Conservation (phyloP, 495 filamentous ascomycete species). For the Daldinia bambusicola region DNA sequence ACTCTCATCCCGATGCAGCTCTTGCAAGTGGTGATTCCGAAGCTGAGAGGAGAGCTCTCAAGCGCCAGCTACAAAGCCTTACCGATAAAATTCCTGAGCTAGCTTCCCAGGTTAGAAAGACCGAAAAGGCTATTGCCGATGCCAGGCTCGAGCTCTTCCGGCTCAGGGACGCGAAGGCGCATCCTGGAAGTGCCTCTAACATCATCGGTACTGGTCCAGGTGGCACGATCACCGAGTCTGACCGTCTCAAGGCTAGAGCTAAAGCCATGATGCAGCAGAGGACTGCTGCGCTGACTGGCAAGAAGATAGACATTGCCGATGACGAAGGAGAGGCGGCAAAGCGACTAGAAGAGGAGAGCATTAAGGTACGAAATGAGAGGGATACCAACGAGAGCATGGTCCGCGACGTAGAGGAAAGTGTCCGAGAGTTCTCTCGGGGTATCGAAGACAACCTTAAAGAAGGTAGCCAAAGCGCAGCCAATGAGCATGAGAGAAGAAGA, state of each 20-base stretch:
- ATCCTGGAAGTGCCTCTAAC: slow-evolving; percentile 82
- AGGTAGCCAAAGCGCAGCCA: slow-evolving; percentile 69
- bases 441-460: slow-evolving; percentile 90
- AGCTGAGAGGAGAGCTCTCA: slow-evolving; percentile 84
- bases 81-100: slow-evolving; percentile 92
- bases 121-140: slow-evolving; percentile 92
- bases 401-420: slow-evolving; percentile 94
- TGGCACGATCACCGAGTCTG: slow-evolving; percentile 89
- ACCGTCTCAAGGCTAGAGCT: slow-evolving; percentile 92
- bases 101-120: slow-evolving; percentile 88
- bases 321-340: slow-evolving; percentile 82
- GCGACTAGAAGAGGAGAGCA: slow-evolving; percentile 86
- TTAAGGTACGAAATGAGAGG: slow-evolving; percentile 79
- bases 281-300: slow-evolving; percentile 89
- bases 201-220: slow-evolving; percentile 95
- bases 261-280: slow-evolving; percentile 99
- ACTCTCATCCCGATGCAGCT: slow-evolving; percentile 83
- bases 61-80: slow-evolving; percentile 85
- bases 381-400: slow-evolving; percentile 98
- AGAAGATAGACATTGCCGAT: slow-evolving; percentile 69
- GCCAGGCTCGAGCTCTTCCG: slow-evolving; percentile 94
- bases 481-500: slow-evolving; percentile 88
- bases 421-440: slow-evolving; percentile 84
- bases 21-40: slow-evolving; percentile 80
- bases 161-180: slow-evolving; percentile 88